phyloP scores from a whole-genome alignment of 805 yeast species.

The Saccharomycopsis capsularis region DNA sequence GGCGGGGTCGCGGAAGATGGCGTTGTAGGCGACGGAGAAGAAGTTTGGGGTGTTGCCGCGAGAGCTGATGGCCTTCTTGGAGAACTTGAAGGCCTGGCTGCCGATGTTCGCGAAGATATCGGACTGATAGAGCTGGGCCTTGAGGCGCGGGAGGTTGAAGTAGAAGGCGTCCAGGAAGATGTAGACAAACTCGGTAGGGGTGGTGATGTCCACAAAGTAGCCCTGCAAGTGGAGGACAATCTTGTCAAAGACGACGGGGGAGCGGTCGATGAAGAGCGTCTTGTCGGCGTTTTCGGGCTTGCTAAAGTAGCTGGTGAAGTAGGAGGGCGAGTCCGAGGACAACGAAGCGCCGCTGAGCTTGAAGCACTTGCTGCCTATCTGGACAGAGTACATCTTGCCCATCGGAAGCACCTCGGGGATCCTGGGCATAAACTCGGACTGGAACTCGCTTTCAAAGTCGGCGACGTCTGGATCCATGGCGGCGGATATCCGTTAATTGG shows the following conservation, averaged over 20 bases:
- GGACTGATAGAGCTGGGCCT: conserved; percentile 40
- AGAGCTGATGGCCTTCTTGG: conserved; percentile 44
- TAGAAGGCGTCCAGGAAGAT: conserved; percentile 66
- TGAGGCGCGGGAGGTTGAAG: conserved; percentile 56
- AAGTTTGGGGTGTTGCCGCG: conserved; percentile 75
- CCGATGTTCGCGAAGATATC: conserved; percentile 56
- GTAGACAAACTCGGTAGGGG: conserved; percentile 55
- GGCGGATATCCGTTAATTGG: too few species aligned
- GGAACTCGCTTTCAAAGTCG: conserved; percentile 2
- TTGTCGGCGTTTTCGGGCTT: conserved; percentile 21
- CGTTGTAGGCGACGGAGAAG: conserved; percentile 55
- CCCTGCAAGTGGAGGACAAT: conserved; percentile 77
- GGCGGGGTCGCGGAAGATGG: conserved; percentile 45
- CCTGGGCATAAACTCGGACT: conserved; percentile 13
- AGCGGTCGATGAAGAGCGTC: conserved; percentile 63
- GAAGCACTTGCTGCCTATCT: conserved; percentile 59
- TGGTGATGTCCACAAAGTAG: conserved; percentile 53
- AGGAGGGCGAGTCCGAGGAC: conserved; percentile 82
- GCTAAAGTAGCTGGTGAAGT: conserved; percentile 66
- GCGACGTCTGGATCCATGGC: background rate
- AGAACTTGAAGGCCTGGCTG: conserved; percentile 48
- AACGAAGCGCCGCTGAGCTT: conserved; percentile 69
- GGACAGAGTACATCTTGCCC: conserved; percentile 60
- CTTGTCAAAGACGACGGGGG: conserved; percentile 57
- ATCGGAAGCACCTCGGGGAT: conserved; percentile 58